phyloP scores from a whole-genome alignment of 2,329 filamentous ascomycete species.

The Arthroderma sp. region DNA sequence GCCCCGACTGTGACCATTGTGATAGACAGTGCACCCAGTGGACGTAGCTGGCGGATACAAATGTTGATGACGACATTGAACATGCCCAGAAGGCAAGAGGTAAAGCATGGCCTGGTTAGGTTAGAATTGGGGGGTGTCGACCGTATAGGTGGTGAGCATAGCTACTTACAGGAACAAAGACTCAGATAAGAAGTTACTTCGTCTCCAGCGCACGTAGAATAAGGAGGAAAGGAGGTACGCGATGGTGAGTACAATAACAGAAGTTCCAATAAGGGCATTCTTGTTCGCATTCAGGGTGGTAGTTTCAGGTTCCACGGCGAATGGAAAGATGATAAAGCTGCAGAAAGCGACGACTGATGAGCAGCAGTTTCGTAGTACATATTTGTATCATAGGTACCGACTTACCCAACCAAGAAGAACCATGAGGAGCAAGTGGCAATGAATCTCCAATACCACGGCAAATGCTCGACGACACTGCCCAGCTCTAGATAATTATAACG shows the following conservation, averaged over 20 bases:
- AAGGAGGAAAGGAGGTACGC: constrained; percentile 17
- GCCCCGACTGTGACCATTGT: constrained; percentile 18
- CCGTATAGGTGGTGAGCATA: not conserved
- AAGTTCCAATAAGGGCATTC: constrained; percentile 15
- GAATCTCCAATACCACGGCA: constrained; percentile 16
- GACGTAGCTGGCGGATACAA: constrained; percentile 16
- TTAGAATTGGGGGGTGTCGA: not conserved
- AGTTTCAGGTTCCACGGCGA: constrained; percentile 16
- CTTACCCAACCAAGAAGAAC: constrained; percentile 20
- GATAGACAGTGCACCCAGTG: constrained; percentile 16
- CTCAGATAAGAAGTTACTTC: constrained; percentile 15
- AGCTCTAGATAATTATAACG: not conserved
- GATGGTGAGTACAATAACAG: constrained; percentile 17
- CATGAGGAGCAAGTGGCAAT: constrained; percentile 16
- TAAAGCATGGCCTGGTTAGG: constrained; percentile 12
- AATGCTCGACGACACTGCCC: constrained; percentile 8
- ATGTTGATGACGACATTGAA: constrained; percentile 24
- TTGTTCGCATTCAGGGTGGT: constrained; percentile 13
- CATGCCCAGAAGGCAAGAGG: constrained; percentile 19
- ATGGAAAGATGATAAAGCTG: constrained; percentile 20
- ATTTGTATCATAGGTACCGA: not conserved
- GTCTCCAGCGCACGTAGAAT: constrained; percentile 14
- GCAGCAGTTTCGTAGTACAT: not conserved
- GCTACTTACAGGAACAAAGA: constrained; percentile 20
- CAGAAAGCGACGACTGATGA: not conserved